A percentile compares a stretch with the other conserved stretches of the same genome.
phyloP scores from a whole-genome alignment of 805 yeast genomes.

The Monosporozyma siamensis region DNA sequence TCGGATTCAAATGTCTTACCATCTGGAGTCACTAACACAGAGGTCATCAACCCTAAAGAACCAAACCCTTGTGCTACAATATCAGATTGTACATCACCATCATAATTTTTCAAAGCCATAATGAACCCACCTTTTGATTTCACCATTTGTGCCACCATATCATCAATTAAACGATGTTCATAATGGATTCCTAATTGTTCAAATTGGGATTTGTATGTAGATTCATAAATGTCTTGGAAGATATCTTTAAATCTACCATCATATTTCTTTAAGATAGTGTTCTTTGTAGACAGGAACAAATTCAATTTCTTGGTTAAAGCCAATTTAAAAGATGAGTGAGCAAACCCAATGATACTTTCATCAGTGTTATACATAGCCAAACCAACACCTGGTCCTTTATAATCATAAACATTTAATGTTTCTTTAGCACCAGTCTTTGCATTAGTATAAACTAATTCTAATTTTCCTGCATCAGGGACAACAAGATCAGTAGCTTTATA shows the following conservation, averaged over 20 bases:
- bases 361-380: constrained; percentile 80
- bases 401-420: constrained; percentile 44
- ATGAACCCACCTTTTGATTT: constrained; percentile 77
- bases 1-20: constrained; percentile 81
- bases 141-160: constrained; percentile 84
- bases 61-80: constrained; percentile 86
- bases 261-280: constrained; percentile 72
- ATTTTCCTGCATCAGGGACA: constrained; percentile 50
- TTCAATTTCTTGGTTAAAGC: constrained; percentile 58
- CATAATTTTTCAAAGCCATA: constrained; percentile 75
- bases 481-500: constrained; percentile 72
- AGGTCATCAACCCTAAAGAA: constrained; percentile 76
- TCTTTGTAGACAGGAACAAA: constrained; percentile 63
- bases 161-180: constrained; percentile 77
- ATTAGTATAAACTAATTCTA: constrained; percentile 61
- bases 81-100: constrained; percentile 80
- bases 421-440: constrained; percentile 35
- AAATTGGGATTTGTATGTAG: constrained; percentile 46
- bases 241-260: constrained; percentile 80
- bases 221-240: constrained; percentile 57
- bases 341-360: constrained; percentile 67
- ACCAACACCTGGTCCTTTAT: constrained; percentile 54
- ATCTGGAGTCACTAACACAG: constrained; percentile 74
- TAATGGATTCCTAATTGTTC: constrained; percentile 56
- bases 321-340: constrained; percentile 69